A percentile compares a stretch with the other conserved stretches of the same genome.
Evolutionary conservation across 192 early-diverging fungal genomes (phyloP).

Genomic region (Umbelopsis isabellina): DNA sequence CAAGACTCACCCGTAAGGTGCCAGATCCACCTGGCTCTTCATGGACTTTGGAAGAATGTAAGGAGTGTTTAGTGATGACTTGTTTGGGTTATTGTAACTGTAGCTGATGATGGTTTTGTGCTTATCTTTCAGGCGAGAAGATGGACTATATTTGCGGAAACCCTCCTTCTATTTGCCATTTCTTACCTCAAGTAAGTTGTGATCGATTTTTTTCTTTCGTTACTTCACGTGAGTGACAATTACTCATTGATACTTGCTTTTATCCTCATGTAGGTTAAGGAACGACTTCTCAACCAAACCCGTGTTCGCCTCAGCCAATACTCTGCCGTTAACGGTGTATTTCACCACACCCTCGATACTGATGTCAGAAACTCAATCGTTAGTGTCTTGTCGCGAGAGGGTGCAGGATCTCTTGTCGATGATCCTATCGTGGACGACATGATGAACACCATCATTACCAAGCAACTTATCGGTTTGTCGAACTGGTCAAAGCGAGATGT

Average conservation of each 20-base stretch:
- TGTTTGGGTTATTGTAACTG: not conserved
- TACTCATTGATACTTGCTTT: not conserved
- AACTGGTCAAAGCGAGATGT: constrained; percentile 33
- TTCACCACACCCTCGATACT: constrained; percentile 26
- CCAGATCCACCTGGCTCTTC: constrained; percentile 48
- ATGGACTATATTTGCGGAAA: constrained; percentile 65
- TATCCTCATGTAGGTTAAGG: constrained; percentile 24
- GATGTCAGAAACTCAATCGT: constrained; percentile 25
- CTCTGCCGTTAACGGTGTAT: constrained; percentile 28
- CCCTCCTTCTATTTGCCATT: constrained; percentile 62
- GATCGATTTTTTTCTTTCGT: not conserved
- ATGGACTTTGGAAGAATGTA: constrained; percentile 58
- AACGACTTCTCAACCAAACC: constrained; percentile 32
- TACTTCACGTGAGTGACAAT: not conserved
- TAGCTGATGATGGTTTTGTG: not conserved
- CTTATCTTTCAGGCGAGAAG: constrained; percentile 32
- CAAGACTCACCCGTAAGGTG: constrained; percentile 46
- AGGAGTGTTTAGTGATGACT: constrained; percentile 2
- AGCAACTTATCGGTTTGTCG: constrained; percentile 24
- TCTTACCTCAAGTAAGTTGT: constrained; percentile 45
- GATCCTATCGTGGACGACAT: constrained; percentile 25
- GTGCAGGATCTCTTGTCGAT: constrained; percentile 31
- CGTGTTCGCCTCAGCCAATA: constrained; percentile 27
- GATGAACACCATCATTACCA: constrained; percentile 27
- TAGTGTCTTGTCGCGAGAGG: constrained; percentile 24